Base-by-base conservation (phyloP, 1,139 yeast species). In the Debaryomyces coudertii region DNA sequence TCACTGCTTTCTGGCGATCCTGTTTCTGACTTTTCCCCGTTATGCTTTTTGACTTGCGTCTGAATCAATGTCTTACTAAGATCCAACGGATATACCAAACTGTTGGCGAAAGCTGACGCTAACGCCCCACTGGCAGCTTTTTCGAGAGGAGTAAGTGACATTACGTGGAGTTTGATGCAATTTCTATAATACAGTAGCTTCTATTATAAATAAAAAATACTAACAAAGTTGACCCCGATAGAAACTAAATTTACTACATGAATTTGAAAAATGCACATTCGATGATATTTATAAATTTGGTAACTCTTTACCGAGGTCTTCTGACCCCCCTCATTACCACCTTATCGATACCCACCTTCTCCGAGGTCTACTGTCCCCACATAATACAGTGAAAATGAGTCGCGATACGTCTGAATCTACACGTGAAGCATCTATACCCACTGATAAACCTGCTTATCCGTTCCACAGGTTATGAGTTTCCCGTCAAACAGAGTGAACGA, bases 61-160 rank as follows among this genome's bases (percentile, higher is more conserved):
- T 87, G 95, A 43, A 87, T 79, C 45, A 87, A 73, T 0, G 92
- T 86, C 61, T 87, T 87, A 50, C 86, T 77, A 49, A 87, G 70
- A 60, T 86, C 93, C 45, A 87, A 66, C 0, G 95, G 95, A 56
- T 85, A 87, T 2, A 86, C 89, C 38, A 83, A 72, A n/a, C 90
- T 73, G 63, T 87, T 89, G 37, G 96, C 96, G 47, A 87, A 66
- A 37, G 85, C 87, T 3, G 96, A 89, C 6, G 96, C 95, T 47
- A 85, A 76, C 0, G 96, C 90, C 1, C 96, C 96, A 42, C 90
- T 85, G 15, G 88, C 78, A 0, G 96, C 96, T 61, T 85, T 84
- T 53, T 89, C 95, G 31, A 81, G 58, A 23, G 84, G 82, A 4
- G 82, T 53, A 52, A 75, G 76, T 8, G 77, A 64, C 79, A 73